Conservation (phyloP, 2,329 filamentous ascomycete genomes). For the Pestalotiopsis sp. region DNA sequence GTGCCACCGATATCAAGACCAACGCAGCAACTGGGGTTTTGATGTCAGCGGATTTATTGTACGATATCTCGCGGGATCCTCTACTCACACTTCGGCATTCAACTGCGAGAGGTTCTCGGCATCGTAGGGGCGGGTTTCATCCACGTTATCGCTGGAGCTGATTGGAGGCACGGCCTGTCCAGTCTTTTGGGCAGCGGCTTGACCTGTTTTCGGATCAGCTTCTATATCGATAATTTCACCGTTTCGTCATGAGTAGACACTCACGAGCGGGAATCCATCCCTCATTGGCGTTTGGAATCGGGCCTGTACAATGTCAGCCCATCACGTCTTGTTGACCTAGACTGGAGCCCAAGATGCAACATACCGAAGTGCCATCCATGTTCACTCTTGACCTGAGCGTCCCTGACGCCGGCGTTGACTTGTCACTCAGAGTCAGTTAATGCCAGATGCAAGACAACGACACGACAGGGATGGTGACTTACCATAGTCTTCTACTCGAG, state of each 20-base stretch:
- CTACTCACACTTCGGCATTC: neutral
- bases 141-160: neutral
- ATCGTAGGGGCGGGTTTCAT: neutral
- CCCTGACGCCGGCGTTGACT: neutral
- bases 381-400: neutral
- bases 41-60: neutral
- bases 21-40: neutral
- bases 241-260: neutral
- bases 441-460: no score
- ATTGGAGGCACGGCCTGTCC: neutral
- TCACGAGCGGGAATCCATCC: neutral
- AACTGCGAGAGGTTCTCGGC: neutral
- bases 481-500: neutral
- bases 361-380: neutral
- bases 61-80: rapidly evolving
- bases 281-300: neutral
- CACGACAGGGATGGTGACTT: neutral
- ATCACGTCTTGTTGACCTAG: no score
- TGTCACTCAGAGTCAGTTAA: neutral
- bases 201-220: neutral
- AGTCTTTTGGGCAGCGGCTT: neutral
- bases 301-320: neutral
- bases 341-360: neutral
- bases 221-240: no score
- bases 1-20: neutral